Percentiles rank a stretch among this genome's conserved stretches.
Conservation (phyloP, 306 rosid genomes). For the Erythrophleum fordii region DNA sequence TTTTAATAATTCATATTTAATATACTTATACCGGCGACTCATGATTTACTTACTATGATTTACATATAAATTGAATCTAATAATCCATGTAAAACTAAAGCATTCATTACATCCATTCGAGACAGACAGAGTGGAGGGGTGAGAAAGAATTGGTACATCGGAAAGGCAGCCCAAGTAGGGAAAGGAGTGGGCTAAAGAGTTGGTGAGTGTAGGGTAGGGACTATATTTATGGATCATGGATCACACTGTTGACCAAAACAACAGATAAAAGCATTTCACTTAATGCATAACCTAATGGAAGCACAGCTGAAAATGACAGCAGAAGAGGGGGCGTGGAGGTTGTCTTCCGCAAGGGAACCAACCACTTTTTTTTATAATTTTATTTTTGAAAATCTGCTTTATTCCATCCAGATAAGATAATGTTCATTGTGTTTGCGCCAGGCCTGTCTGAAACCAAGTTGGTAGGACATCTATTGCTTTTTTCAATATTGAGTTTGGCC, state of each 20-base stretch:
- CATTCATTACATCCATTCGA: no score
- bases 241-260: not conserved
- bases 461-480: not conserved
- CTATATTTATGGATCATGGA: not conserved
- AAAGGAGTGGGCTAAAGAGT: not conserved
- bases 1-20: no score
- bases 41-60: no score
- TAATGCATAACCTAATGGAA: no score
- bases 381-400: not conserved
- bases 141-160: not conserved
- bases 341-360: not conserved
- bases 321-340: not conserved
- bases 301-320: not conserved
- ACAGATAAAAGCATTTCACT: no score
- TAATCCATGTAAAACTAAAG: no score
- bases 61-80: not conserved
- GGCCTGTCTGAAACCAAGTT: not conserved
- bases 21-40: no score
- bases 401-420: not conserved
- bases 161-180: not conserved
- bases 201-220: slow-evolving; percentile 1
- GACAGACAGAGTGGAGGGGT: no score
- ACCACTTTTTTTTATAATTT: not conserved
- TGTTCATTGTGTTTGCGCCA: no score
- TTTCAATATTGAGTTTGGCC: not conserved